phyloP scores from a whole-genome alignment of 202 grass and related monocot genomes.

The Miscanthus sacchariflorus region DNA sequence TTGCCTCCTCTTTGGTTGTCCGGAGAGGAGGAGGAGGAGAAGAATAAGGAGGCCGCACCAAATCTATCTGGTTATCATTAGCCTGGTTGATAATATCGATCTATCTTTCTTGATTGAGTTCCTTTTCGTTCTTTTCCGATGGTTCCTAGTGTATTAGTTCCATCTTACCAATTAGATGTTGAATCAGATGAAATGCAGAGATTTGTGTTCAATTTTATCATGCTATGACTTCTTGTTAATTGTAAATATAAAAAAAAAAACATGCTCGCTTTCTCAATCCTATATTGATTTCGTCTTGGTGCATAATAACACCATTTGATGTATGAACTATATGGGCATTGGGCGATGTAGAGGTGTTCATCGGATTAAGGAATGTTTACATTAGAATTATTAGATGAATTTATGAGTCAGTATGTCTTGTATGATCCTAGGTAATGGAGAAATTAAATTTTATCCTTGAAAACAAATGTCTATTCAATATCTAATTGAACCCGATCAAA shows the following conservation, averaged over 20 bases:
- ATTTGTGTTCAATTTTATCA: not conserved
- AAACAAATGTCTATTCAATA: no score
- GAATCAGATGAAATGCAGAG: not conserved
- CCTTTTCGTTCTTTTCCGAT: not conserved
- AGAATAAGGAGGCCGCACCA: not conserved
- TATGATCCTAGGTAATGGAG: no score
- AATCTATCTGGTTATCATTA: constrained; percentile 42
- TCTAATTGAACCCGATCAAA: no score
- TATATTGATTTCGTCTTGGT: not conserved
- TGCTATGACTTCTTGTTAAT: not conserved
- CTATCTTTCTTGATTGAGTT: not conserved
- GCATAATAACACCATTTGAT: not conserved
- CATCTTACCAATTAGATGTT: not conserved
- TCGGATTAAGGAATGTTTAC: not conserved
- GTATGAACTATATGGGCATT: not conserved
- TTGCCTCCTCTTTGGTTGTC: constrained; percentile 49
- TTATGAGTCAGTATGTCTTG: not conserved
- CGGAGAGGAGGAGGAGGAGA: constrained; percentile 34
- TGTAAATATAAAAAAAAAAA: not conserved
- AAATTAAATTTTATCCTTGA: no score
- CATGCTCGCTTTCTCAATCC: not conserved
- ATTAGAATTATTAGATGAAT: not conserved
- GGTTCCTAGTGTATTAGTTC: not conserved
- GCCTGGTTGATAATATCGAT: not conserved
- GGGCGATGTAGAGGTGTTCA: not conserved